Evolutionary conservation across 768 basidiomycete genomes (phyloP).

Genomic region (Coprinopsis marcescibilis): DNA sequence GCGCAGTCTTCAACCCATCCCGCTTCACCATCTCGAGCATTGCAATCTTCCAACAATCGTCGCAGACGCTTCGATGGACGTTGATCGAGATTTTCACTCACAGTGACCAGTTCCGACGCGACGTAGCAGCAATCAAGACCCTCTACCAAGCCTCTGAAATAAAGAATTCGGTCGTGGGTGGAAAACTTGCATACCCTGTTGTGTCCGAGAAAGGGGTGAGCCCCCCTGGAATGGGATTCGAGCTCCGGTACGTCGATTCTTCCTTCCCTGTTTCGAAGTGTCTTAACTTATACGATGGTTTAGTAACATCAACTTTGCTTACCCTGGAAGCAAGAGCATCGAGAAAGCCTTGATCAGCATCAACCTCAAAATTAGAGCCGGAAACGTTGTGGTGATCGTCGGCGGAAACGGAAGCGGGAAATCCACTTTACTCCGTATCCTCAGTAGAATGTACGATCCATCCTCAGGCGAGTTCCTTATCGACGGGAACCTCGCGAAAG

Average conservation of each 20-base stretch:
- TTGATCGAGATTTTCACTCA: constrained; percentile 17
- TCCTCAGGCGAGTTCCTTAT: constrained; percentile 38
- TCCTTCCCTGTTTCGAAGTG: background rate
- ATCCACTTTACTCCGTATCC: constrained; percentile 44
- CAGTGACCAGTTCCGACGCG: constrained; percentile 17
- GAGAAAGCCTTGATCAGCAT: constrained; percentile 30
- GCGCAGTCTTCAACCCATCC: constrained; percentile 25
- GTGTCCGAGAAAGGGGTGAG: constrained; percentile 1
- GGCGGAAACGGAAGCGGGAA: constrained; percentile 55
- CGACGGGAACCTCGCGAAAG: constrained; percentile 32
- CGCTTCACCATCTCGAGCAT: constrained; percentile 33
- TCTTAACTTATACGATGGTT: background rate
- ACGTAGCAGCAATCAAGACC: constrained; percentile 24
- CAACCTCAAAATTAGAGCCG: constrained; percentile 38
- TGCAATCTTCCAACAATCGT: constrained; percentile 35
- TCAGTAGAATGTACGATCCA: constrained; percentile 44
- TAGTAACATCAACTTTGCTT: constrained; percentile 49
- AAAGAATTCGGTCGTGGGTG: background rate
- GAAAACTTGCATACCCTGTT: constrained; percentile 17
- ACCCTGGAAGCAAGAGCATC: constrained; percentile 37
- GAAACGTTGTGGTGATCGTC: constrained; percentile 50
- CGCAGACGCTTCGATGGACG: constrained; percentile 22
- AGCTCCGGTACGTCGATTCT: constrained; percentile 16
- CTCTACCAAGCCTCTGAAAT: constrained; percentile 24
- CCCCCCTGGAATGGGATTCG: constrained; percentile 24